Evolutionary conservation across 2,329 filamentous ascomycete genomes (phyloP).

Genomic region (Stenocarpella maydis): DNA sequence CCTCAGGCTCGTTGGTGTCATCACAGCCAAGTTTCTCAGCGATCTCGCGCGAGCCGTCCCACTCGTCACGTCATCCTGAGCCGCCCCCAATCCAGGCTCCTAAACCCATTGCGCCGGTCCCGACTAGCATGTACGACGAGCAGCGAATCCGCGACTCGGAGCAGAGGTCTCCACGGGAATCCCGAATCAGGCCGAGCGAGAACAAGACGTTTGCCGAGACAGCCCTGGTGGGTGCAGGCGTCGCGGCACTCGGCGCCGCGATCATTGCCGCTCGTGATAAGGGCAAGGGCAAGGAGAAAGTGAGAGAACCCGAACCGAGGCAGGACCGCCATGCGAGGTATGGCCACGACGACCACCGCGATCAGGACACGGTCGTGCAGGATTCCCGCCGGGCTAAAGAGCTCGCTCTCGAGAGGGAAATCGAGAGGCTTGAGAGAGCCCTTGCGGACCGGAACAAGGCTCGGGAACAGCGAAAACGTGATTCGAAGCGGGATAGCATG

Average conservation of each 20-base stretch:
- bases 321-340: conserved; percentile 39
- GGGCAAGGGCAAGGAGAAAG: conserved; percentile 40
- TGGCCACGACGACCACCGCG: conserved; percentile 39
- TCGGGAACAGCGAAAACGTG: conserved; percentile 36
- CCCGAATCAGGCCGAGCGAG: conserved; percentile 37
- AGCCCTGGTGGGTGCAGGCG: conserved; percentile 58
- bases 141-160: conserved; percentile 50
- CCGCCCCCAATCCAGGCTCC: conserved; percentile 83
- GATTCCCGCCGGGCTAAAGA: conserved; percentile 40
- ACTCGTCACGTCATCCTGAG: conserved; percentile 55
- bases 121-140: conserved; percentile 71
- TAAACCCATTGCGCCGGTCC: conserved; percentile 78
- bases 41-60: conserved; percentile 45
- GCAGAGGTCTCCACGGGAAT: conserved; percentile 44
- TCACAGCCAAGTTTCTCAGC: conserved; percentile 36
- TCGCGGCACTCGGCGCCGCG: conserved; percentile 55
- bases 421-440: conserved; percentile 30
- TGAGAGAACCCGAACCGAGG: conserved; percentile 39
- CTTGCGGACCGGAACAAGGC: conserved; percentile 39
- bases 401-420: conserved; percentile 36
- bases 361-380: conserved; percentile 35
- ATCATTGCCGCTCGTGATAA: conserved; percentile 49
- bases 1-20: conserved; percentile 53
- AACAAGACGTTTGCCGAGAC: conserved; percentile 51
- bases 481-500: conserved; percentile 32